phyloP scores from a whole-genome alignment of 768 basidiomycete genomes.

The Suillus subluteus region DNA sequence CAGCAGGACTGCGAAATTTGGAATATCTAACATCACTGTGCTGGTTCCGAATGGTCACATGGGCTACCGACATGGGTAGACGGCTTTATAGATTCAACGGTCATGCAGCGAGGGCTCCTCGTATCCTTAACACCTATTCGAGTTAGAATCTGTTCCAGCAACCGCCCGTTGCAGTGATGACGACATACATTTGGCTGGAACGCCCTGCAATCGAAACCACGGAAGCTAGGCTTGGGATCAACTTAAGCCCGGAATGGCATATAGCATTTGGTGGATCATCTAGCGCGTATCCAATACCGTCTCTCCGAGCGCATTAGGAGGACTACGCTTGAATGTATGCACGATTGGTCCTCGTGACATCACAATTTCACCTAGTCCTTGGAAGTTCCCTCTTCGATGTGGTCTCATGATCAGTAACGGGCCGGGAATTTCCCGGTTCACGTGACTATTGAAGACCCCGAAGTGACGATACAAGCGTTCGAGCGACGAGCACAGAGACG shows the following conservation, averaged over 20 bases:
- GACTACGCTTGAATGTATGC: neutral
- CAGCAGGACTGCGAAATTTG: neutral
- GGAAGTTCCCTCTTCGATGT: constrained; percentile 16
- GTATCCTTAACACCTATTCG: neutral
- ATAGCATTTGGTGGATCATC: neutral
- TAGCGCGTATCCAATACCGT: neutral
- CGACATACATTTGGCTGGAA: neutral
- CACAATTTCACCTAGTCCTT: constrained; percentile 17
- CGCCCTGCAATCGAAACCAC: neutral
- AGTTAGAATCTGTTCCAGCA: neutral
- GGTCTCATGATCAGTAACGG: neutral
- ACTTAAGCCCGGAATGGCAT: neutral
- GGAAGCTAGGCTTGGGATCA: neutral
- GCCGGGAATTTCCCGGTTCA: too few relatives aligned
- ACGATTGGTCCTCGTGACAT: constrained; percentile 27
- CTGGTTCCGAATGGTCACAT: neutral
- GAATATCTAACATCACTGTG: neutral
- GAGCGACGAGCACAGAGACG: too few relatives aligned
- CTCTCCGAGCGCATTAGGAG: neutral
- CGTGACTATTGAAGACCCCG: too few relatives aligned
- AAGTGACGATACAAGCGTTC: too few relatives aligned
- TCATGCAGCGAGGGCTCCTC: neutral
- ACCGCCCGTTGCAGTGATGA: neutral
- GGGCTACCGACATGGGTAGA: neutral
- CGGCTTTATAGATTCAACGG: neutral